Conservation (phyloP, 371 early-diverging fungal genomes). For the Synchytrium microbalum region DNA sequence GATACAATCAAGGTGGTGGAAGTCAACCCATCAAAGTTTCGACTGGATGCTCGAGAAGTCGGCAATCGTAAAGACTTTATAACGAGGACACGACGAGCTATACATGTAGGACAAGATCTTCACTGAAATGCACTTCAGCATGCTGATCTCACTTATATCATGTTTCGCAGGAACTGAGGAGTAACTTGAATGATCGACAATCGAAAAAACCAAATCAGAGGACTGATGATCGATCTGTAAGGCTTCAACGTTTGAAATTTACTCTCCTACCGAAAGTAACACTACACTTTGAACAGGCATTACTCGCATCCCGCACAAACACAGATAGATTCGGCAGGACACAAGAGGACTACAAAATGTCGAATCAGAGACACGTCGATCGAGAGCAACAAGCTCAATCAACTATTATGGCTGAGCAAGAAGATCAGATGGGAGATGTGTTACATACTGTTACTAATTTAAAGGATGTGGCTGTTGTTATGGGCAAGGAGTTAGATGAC, state of each 20-base stretch:
- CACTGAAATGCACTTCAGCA: constrained; percentile 5
- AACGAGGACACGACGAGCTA: constrained; percentile 11
- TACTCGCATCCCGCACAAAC: background rate
- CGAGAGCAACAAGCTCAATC: constrained; percentile 35
- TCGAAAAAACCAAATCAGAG: background rate
- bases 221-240: background rate
- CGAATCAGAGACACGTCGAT: constrained; percentile 31
- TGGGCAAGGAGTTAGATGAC: constrained; percentile 56
- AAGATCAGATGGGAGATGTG: constrained; percentile 52
- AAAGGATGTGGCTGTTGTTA: constrained; percentile 52
- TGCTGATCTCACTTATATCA: constrained; percentile 1
- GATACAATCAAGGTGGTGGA: constrained; percentile 20
- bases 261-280: background rate
- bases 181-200: constrained; percentile 3
- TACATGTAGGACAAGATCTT: constrained; percentile 8
- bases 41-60: constrained; percentile 23
- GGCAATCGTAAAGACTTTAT: constrained; percentile 30
- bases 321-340: constrained; percentile 17
- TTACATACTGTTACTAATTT: constrained; percentile 49
- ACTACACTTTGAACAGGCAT: background rate
- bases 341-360: constrained; percentile 20
- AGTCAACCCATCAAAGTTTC: constrained; percentile 30
- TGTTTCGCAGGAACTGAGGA: constrained; percentile 4
- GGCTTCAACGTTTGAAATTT: background rate
- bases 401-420: constrained; percentile 49